phyloP scores from a whole-genome alignment of 352 stramenopile genomes.

The Thalassiosira livingstoniorum region DNA sequence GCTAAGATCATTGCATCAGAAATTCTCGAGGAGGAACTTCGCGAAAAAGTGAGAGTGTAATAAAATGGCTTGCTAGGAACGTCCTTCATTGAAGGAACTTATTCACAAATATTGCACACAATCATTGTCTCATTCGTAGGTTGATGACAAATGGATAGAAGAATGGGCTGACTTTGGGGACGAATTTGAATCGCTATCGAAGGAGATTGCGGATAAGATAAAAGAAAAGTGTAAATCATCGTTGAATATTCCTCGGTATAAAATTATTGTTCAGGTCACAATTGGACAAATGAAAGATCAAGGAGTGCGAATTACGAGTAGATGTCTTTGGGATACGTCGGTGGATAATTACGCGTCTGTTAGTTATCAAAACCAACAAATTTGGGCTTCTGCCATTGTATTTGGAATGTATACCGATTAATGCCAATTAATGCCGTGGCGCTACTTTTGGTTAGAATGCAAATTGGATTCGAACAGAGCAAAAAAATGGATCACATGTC shows the following conservation, averaged over 20 bases:
- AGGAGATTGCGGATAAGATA: slow-evolving; percentile 64
- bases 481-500: too few relatives aligned
- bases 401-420: slow-evolving; percentile 92
- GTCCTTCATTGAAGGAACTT: too few relatives aligned
- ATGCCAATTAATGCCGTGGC: too few relatives aligned
- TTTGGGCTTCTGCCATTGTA: slow-evolving; percentile 91
- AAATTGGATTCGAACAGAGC: too few relatives aligned
- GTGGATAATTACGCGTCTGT: slow-evolving; percentile 93
- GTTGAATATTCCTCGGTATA: slow-evolving; percentile 89
- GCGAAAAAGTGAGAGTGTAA: slow-evolving; percentile 14
- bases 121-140: slow-evolving; percentile 36
- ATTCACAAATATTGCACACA: too few relatives aligned
- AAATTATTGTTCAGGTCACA: slow-evolving; percentile 93
- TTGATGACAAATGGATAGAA: slow-evolving; percentile 67
- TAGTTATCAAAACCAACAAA: slow-evolving; percentile 89
- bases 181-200: slow-evolving; percentile 56
- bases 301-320: slow-evolving; percentile 91
- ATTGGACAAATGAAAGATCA: slow-evolving; percentile 93
- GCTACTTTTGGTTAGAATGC: too few relatives aligned
- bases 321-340: slow-evolving; percentile 93
- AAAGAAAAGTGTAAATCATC: slow-evolving; percentile 56
- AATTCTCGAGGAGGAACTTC: slow-evolving; percentile 67
- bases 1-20: slow-evolving; percentile 70
- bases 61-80: too few relatives aligned
- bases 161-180: slow-evolving; percentile 54